Base-by-base conservation (phyloP, 1,139 yeast species). In the Insectozyma bohioensis region DNA sequence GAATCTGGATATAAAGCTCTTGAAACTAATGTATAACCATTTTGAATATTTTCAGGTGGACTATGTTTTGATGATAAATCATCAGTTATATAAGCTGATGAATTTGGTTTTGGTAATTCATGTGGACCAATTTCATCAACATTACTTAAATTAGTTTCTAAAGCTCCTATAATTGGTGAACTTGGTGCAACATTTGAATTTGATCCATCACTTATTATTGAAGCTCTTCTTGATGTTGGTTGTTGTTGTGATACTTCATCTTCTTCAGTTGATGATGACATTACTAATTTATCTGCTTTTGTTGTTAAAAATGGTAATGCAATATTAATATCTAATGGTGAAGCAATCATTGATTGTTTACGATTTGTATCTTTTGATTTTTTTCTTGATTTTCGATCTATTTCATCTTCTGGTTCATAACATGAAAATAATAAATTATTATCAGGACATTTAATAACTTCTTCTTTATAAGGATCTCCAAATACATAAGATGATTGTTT, bases 1-100 rank as follows among this genome's bases (percentile, higher is more conserved):
- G 80, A 67, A 51, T 87, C 95, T 0, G 95, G 86, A 41, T 80
- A 75, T 33, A 67, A 54, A 1, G 75, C 75, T 33, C 62, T 57
- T 0, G 61, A 39, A 5, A 59, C 48, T 2, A 52, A 46, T 3
- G 75, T 67, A 40, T 51, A 64, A 1, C 75, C 75, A 20, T 54
- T 54, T 33, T 57, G 62, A 23, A 63, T 54, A 38, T 59, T 63
- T 31, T 62, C 68, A 26, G 54, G 55, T 16, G 48, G 47, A 20
- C 44, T 31, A 26, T 35, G 35, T 14, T 39, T 42, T 3, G 34
- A 19, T 4, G 36, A 24, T 18, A 40, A 20, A 24, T 40, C 42
- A 16, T 52, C 56, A 2, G 47, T 46, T 9, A 46, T 42, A 29
- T 44, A 43, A 8, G 35, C 26, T 12, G 48, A 40, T 4, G 30